Percentiles rank a stretch among this genome's conserved stretches.
Conservation (phyloP, 108 stramenopile species). For the Heterococcus sp. region DNA sequence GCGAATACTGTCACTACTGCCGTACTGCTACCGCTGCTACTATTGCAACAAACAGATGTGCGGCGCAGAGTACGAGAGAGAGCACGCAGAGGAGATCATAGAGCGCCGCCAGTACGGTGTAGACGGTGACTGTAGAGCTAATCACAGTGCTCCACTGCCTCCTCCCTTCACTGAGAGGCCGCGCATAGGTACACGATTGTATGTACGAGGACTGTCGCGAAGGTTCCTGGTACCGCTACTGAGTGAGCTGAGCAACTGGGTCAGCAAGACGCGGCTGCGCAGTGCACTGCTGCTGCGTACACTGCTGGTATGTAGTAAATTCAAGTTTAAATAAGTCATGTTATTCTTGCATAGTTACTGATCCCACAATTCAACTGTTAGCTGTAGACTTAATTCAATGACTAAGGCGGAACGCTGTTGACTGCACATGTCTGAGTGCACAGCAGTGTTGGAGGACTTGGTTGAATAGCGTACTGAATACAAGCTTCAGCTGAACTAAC, state of each 20-base stretch:
- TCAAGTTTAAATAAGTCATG: no score
- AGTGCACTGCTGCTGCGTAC: slow-evolving; percentile 31
- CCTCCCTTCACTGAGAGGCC: slow-evolving; percentile 64
- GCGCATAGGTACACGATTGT: slow-evolving; percentile 67
- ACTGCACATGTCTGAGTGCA: no score
- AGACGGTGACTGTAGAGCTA: slow-evolving; percentile 65
- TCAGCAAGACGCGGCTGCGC: slow-evolving; percentile 26
- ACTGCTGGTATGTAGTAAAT: slow-evolving; percentile 5
- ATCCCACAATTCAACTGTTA: no score
- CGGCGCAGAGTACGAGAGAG: slow-evolving; percentile 66
- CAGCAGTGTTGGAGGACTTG: no score
- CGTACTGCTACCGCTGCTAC: no score
- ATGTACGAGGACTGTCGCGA: slow-evolving; percentile 64
- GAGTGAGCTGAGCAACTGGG: slow-evolving; percentile 60
- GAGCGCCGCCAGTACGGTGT: slow-evolving; percentile 70
- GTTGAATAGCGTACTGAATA: no score
- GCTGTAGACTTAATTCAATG: no score
- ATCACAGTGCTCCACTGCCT: slow-evolving; percentile 60
- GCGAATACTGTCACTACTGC: no score
- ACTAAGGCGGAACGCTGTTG: no score
- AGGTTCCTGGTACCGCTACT: slow-evolving; percentile 68
- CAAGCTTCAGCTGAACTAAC: no score
- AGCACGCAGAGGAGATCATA: slow-evolving; percentile 67
- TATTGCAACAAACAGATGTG: no score
- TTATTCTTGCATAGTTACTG: no score